Evolutionary conservation across 192 early-diverging fungal species (phyloP), one percentile per base, ranked within the genome.

Genomic region (Backusella macrospora): DNA sequence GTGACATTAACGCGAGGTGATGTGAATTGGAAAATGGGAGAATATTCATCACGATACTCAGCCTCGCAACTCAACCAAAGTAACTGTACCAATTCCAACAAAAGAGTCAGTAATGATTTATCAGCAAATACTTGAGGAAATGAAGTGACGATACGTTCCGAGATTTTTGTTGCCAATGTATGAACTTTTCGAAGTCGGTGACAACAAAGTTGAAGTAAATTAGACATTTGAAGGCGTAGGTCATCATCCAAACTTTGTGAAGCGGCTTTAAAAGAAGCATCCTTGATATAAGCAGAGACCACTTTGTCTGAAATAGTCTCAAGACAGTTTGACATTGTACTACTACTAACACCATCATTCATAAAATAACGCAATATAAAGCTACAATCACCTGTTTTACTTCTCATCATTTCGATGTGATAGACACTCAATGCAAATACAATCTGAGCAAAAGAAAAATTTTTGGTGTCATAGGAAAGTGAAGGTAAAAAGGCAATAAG

Each of bases 361-460:
- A 87, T 83, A 72, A 98, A 91, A 73, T 98, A 98, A 47, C 86
- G 83, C 45, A 94, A 81, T 40, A 96, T 87, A 42, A 87, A 88
- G 2, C 86, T 86, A 48, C 87, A 91, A 76, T 89, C 80, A 13
- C 92, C 90, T 45, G 88, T 74, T 49, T 80, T 76, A 39, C 91
- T 92, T 26, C 95, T 86, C 73, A 92, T 86, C 1, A 84, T 82
- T 76, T 99, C 98, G 21, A 96, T 88, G 62, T 94, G 87, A 75
- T 94, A 91, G 2, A 96, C 90, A 0, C 93, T 86, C 37, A 96
- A 84, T n/a, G 98, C 83, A 78, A 95, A 98, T 6, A 90, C 91
- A 0, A 89, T 83, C 71, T 92, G 89, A 10, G 91, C 83, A 65
- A 91, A 92, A 16, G 92, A 85, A 34, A 95, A 78, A 34, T 68